Percentiles rank a stretch among this genome's conserved stretches.
Conservation (phyloP, 2,329 filamentous ascomycete species). For the Tricladium varicosporioides region DNA sequence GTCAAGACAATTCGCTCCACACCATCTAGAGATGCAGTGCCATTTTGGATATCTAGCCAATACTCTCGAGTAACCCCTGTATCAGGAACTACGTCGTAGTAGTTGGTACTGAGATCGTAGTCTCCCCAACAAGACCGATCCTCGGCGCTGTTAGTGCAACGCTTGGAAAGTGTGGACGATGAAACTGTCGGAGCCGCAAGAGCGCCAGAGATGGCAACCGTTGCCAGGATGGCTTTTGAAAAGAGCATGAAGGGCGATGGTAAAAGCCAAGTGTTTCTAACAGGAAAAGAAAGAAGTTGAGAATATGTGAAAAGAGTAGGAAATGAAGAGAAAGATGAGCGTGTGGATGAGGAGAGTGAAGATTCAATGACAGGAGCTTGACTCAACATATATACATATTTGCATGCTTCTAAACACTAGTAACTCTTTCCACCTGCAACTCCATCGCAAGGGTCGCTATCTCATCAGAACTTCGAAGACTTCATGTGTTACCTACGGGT, state of each 20-base stretch:
- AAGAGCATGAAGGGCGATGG: neutral
- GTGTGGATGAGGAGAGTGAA: too few species aligned
- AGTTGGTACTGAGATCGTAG: constrained; percentile 1
- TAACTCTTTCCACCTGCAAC: too few species aligned
- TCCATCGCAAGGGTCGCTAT: too few species aligned
- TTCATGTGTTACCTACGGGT: too few species aligned
- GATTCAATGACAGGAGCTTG: too few species aligned
- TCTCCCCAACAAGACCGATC: neutral
- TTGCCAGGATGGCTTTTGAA: neutral
- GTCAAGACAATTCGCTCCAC: constrained; percentile 23
- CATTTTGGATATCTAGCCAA: constrained; percentile 11
- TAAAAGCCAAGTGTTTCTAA: too few species aligned
- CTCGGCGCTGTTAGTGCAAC: neutral
- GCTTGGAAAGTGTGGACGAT: neutral
- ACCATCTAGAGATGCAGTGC: constrained; percentile 27
- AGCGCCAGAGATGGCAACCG: neutral
- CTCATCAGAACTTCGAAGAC: too few species aligned
- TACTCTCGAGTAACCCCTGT: constrained; percentile 11
- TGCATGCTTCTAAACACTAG: too few species aligned
- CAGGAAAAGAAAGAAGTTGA: neutral
- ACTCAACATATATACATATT: too few species aligned
- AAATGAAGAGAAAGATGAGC: too few species aligned
- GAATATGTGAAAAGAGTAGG: too few species aligned
- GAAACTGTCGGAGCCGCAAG: neutral
- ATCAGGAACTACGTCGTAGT: neutral